Evolutionary conservation across 2,329 filamentous ascomycete species (phyloP), one percentile per base, ranked within the genome.

Genomic region (Arthrinium puccinioides): DNA sequence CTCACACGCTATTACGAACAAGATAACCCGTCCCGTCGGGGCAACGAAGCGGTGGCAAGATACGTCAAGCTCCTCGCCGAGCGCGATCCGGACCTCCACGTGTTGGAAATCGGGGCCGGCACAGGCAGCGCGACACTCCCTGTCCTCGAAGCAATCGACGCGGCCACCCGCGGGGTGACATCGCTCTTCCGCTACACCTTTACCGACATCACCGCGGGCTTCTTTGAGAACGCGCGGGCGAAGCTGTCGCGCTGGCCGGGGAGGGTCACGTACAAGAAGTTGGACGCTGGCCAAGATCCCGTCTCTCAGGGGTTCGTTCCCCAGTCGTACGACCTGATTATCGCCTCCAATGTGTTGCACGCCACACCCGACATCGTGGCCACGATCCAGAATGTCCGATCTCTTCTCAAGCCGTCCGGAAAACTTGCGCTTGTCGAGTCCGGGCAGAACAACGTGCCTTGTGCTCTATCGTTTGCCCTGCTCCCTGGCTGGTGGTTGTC

Each of bases 341-440:
- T 56, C 20, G 51, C 54, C 5, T 37, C 52, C 11, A 52, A 57
- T 25, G 53, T 53, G 1, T 40, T 57, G 2, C 54, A 57, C 31
- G 52, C 54, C 6, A 57, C 54, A 2, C 42, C 46, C 3, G 37
- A 38, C 14, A 38, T 54, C 6, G 31, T 27, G 6, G 36, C 44
- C 13, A 53, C 52, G 1, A 36, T 57, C 1, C 24, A n/a, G 2
- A 48, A 57, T 15, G 39, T 55, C 5, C 45, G 43, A 14, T 44
- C 40, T 27, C 38, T 57, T 11, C 43, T 66, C 2, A 43, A 48
- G 6, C 55, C 58, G 0, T 47, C 50, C 7, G 63, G 62, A 0
- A 46, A 48, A 15, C 43, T 63, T 0, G 31, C 57, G 6, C 31
- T 62, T 5, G 46, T 52, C 8, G 60, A 62, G 28, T 24, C 28